phyloP scores from a whole-genome alignment of 2,329 filamentous ascomycete genomes.

The Clarireedia monteithiana region DNA sequence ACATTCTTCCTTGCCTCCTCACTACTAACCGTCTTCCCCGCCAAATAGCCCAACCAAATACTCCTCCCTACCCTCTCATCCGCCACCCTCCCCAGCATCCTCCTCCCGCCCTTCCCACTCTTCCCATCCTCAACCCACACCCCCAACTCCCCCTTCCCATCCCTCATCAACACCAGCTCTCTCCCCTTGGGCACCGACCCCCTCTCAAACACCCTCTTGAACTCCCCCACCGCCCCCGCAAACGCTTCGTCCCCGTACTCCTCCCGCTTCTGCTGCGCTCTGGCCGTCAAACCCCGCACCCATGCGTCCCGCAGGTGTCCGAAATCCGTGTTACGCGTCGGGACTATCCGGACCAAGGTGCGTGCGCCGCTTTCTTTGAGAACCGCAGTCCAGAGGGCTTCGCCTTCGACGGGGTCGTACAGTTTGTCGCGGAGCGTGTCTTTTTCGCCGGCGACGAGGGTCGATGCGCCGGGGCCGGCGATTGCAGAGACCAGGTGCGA shows the following conservation, averaged over 20 bases:
- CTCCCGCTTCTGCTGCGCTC: conserved; percentile 46
- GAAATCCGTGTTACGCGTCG: conserved; percentile 92
- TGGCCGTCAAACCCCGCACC: conserved; percentile 73
- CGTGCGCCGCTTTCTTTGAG: conserved; percentile 61
- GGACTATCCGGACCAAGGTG: conserved; percentile 74
- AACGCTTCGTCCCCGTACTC: conserved; percentile 66
- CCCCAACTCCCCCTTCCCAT: conserved; percentile 55
- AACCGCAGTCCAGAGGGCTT: conserved; percentile 66
- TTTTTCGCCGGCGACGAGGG: conserved; percentile 76
- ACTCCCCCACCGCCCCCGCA: conserved; percentile 63
- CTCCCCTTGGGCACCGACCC: conserved; percentile 73
- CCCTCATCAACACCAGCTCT: conserved; percentile 66
- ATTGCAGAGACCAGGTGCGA: conserved; percentile 66
- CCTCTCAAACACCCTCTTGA: conserved; percentile 75
- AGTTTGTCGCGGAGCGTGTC: conserved; percentile 61
- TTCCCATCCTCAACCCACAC: conserved; percentile 50
- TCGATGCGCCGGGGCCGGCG: conserved; percentile 64
- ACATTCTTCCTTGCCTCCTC: conserved; percentile 74
- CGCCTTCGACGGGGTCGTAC: conserved; percentile 60
- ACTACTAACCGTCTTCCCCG: conserved; percentile 78
- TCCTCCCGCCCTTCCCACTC: conserved; percentile 33
- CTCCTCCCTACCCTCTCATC: conserved; percentile 77
- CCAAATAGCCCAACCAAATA: conserved; percentile 86
- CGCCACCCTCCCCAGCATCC: conserved; percentile 60
- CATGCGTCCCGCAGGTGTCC: conserved; percentile 86